phyloP scores from a whole-genome alignment of 163 green algal species.

The Scenedesmus sp. region DNA sequence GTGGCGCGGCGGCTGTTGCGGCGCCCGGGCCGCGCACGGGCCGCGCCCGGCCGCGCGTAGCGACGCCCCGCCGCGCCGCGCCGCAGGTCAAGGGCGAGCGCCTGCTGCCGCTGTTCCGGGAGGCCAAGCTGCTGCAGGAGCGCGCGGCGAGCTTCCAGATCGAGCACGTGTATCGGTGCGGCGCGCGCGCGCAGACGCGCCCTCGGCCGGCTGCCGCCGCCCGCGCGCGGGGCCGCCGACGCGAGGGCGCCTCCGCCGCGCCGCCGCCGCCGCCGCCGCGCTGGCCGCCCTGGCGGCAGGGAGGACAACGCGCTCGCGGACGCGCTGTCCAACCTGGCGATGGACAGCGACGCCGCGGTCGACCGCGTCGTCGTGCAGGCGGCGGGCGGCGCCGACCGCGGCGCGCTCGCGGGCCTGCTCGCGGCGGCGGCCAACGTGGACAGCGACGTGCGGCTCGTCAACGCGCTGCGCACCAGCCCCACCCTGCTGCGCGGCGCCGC shows the following conservation, averaged over 20 bases:
- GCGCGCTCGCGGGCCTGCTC: background rate
- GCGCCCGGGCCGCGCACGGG: too few species aligned
- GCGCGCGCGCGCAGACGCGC: too few species aligned
- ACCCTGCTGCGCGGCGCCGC: slow-evolving; percentile 11
- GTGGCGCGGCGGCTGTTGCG: too few species aligned
- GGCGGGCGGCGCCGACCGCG: background rate
- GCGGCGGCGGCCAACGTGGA: background rate
- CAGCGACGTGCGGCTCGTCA: background rate
- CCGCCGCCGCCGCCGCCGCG: background rate
- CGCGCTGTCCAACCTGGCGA: slow-evolving; percentile 19
- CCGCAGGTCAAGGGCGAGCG: background rate
- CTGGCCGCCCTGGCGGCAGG: background rate
- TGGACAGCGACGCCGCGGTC: background rate
- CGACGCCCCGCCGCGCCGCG: too few species aligned
- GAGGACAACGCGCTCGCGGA: slow-evolving; percentile 29
- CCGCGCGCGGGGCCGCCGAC: too few species aligned
- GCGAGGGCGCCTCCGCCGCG: background rate
- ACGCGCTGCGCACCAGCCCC: slow-evolving; percentile 1
- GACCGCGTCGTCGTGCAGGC: background rate
- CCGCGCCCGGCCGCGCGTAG: too few species aligned
- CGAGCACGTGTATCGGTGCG: slow-evolving; percentile 37
- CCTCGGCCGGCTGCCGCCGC: too few species aligned
- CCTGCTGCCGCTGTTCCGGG: slow-evolving; percentile 18
- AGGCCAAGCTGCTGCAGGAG: slow-evolving; percentile 3
- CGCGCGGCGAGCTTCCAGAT: slow-evolving; percentile 11